Evolutionary conservation across 2,329 filamentous ascomycete species (phyloP), one percentile per base, ranked within the genome.

Genomic region (Penicillium sp.): DNA sequence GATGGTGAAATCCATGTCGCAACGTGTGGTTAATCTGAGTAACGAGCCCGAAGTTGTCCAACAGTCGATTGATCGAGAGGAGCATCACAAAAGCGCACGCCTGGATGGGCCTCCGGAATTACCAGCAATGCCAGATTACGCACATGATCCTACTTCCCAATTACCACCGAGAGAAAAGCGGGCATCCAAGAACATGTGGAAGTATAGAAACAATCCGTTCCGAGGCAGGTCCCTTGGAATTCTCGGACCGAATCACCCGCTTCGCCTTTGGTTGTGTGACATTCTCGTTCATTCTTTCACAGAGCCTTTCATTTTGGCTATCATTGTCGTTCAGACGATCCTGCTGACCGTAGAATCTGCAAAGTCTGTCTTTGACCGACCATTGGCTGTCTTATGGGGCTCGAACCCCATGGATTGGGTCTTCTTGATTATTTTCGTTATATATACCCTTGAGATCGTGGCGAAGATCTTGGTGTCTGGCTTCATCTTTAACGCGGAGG

Each of bases 1-100:
- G 8, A 89, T 91, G 63, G 84, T 92, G 72, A 83, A 88, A 58
- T 85, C 85, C 61, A 95, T 99, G 85, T 97, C 95, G 29, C 92
- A 96, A 75, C 90, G 94, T 77, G 92, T 99, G 51, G 94, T 99
- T 66, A 97, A 97, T 67, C 83, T 99, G 64, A 96, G 91, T 73
- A 95, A 95, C 68, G 94, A 97, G 65, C 87, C 87, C 4, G 90
- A 96, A 63, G 76, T 89, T 18, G 79, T 92, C 15, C 90, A 96
- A 69, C 85, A 88, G 57, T 85, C 83, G 47, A 80, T 85, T 23
- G 81, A 84, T 39, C 80, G 76, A 77, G 77, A 86, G 76, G 70
- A 71, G 51, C 68, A 65, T 13, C 61, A 85, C 76, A 62, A 79
- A 75, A 61, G 81, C 72, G 67, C 77, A 58, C 66, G 81, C 75